Percentiles rank a stretch among this genome's conserved stretches.
phyloP scores from a whole-genome alignment of 1,284 basidiomycete species.

The Mycena citricolor region DNA sequence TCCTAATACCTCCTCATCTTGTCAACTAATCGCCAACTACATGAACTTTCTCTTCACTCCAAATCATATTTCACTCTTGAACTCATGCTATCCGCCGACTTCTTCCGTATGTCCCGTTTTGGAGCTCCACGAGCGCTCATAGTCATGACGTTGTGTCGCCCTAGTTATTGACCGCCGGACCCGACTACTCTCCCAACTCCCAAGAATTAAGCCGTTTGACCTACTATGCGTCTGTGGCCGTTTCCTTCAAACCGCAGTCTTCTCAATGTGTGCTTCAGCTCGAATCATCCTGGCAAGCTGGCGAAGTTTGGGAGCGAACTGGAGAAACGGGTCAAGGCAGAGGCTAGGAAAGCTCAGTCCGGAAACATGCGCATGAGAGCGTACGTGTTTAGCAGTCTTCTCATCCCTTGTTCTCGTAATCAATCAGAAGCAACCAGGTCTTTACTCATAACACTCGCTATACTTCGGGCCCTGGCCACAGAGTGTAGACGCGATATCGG shows the following conservation, averaged over 20 bases:
- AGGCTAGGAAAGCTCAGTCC: constrained; percentile 66
- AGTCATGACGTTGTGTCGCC: constrained; percentile 8
- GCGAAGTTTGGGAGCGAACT: constrained; percentile 84
- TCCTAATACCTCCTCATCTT: constrained; percentile 5
- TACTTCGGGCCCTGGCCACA: constrained; percentile 82
- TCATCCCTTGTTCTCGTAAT: not conserved
- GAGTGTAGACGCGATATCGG: constrained; percentile 89
- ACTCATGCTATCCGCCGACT: constrained; percentile 87
- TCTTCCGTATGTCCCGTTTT: constrained; percentile 55
- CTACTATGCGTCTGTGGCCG: constrained; percentile 72
- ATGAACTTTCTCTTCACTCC: constrained; percentile 73
- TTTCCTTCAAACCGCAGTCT: not conserved
- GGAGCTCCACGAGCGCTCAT: too few species aligned
- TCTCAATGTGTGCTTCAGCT: constrained; percentile 27
- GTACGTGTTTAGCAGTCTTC: constrained; percentile 58
- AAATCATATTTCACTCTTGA: constrained; percentile 84
- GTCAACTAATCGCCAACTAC: too few species aligned
- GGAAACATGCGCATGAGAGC: constrained; percentile 80
- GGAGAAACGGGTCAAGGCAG: constrained; percentile 72
- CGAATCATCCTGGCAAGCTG: constrained; percentile 87
- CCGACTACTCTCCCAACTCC: constrained; percentile 82
- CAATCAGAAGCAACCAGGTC: constrained; percentile 47
- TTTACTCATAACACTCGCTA: constrained; percentile 84
- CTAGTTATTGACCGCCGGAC: constrained; percentile 65
- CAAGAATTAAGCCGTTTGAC: constrained; percentile 91